Percentiles rank a stretch among this genome's conserved stretches.
phyloP scores from a whole-genome alignment of 1,284 basidiomycete genomes.

The Irpex sp. region DNA sequence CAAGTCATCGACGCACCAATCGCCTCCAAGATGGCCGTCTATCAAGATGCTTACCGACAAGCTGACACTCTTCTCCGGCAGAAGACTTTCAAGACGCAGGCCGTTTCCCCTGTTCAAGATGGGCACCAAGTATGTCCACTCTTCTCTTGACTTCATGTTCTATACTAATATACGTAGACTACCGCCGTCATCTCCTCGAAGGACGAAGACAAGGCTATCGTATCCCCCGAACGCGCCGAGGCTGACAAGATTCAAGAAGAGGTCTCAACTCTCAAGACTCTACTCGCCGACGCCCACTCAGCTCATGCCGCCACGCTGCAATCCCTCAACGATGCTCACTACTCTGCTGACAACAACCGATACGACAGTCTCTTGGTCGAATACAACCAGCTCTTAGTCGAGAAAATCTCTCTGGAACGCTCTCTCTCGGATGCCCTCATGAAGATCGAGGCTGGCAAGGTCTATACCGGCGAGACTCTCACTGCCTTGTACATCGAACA shows the following conservation, averaged over 20 bases:
- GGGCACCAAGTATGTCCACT: neutral
- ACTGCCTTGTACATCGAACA: neutral
- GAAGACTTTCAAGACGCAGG: neutral
- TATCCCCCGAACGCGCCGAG: neutral
- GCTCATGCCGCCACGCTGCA: neutral
- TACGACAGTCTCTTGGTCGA: neutral
- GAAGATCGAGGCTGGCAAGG: neutral
- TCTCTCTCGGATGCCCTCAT: neutral
- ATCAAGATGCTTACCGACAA: neutral
- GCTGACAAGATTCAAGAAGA: neutral
- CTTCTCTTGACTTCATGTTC: neutral
- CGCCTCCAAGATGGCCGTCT: neutral
- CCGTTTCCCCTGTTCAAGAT: neutral
- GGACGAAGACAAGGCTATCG: no score
- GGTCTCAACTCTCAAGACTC: neutral
- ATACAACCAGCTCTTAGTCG: neutral
- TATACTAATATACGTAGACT: neutral
- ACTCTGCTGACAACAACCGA: neutral
- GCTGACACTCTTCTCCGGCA: neutral
- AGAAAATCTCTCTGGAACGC: neutral
- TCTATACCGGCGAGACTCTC: neutral
- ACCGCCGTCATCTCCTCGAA: neutral
- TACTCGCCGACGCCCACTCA: neutral
- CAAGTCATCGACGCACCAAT: neutral
- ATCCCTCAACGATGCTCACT: neutral